Evolutionary conservation across 768 basidiomycete species (phyloP).

Genomic region (Pulveroboletus sp.): DNA sequence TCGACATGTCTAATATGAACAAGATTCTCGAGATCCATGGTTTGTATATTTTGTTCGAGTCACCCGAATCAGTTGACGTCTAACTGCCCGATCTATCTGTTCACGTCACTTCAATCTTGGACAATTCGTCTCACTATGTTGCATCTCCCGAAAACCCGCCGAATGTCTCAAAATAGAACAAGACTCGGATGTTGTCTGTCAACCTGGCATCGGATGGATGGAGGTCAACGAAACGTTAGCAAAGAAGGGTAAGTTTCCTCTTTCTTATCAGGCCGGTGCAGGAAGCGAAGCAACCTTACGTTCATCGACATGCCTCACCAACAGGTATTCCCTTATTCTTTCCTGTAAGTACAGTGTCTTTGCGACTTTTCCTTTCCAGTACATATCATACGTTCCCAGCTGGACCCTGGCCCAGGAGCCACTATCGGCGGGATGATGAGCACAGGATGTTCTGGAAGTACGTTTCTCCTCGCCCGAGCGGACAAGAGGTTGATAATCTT

Average conservation of each 20-base stretch:
- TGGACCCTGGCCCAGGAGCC: constrained; percentile 74
- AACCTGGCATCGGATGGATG: constrained; percentile 69
- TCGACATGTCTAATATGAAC: constrained; percentile 79
- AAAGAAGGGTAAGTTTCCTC: constrained; percentile 43
- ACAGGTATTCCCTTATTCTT: constrained; percentile 77
- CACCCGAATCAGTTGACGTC: background rate
- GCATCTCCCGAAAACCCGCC: background rate
- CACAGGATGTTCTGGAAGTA: constrained; percentile 83
- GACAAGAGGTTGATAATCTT: constrained; percentile 14
- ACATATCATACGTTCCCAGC: constrained; percentile 33
- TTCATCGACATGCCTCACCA: background rate
- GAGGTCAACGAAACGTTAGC: constrained; percentile 64
- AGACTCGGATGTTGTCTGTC: constrained; percentile 70
- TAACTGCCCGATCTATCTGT: background rate
- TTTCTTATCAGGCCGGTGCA: background rate
- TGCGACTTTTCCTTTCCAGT: background rate
- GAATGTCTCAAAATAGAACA: constrained; percentile 38
- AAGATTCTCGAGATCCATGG: constrained; percentile 71
- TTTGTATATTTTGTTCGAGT: constrained; percentile 23
- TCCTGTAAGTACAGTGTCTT: constrained; percentile 44
- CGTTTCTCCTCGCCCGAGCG: constrained; percentile 14
- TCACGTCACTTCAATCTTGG: background rate
- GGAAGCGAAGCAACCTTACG: background rate
- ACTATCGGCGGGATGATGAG: constrained; percentile 85
- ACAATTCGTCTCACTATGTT: background rate